These are phyloP conservation scores for Podospora tetraspora DNA, from an alignment of 495 filamentous ascomycete genomes.

Conservation along the genomic window DNA sequence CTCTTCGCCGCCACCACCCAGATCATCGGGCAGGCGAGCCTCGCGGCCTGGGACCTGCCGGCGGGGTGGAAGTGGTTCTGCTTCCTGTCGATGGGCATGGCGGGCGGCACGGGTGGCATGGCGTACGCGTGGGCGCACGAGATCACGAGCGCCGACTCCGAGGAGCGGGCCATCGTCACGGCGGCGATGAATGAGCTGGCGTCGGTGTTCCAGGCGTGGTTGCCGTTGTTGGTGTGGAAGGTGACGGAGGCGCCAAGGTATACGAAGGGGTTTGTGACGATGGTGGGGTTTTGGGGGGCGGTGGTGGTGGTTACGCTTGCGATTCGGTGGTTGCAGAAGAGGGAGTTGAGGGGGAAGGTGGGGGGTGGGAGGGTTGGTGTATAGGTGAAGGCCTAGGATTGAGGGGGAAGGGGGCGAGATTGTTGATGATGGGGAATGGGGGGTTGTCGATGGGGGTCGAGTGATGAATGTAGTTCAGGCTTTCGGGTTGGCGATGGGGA, in stretches of 20 bases:
- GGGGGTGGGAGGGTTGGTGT: neutral
- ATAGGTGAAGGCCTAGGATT: neutral
- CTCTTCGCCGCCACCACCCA: neutral
- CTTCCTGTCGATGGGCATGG: neutral
- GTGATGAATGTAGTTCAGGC: no score
- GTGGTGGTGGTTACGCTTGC: no score
- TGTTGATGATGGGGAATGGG: conserved; percentile 16
- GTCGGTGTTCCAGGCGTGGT: conserved; percentile 3
- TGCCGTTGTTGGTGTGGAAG: conserved; percentile 8
- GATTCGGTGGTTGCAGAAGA: no score
- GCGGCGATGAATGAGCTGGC: conserved; percentile 4
- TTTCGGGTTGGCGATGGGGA: neutral
- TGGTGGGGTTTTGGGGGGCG: neutral
- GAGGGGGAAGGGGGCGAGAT: neutral
- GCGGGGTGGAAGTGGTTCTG: neutral
- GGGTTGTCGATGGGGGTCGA: no score
- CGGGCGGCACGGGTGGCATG: neutral
- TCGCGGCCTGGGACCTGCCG: neutral
- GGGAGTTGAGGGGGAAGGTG: no score
- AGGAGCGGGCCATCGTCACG: conserved; percentile 8
- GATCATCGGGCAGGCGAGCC: neutral
- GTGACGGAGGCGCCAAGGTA: conserved; percentile 6
- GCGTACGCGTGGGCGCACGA: conserved; percentile 6
- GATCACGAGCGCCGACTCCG: conserved; percentile 5
- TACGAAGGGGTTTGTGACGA: conserved; percentile 7